phyloP scores from a whole-genome alignment of 2,329 filamentous ascomycete species.

The Xylaria sp. region DNA sequence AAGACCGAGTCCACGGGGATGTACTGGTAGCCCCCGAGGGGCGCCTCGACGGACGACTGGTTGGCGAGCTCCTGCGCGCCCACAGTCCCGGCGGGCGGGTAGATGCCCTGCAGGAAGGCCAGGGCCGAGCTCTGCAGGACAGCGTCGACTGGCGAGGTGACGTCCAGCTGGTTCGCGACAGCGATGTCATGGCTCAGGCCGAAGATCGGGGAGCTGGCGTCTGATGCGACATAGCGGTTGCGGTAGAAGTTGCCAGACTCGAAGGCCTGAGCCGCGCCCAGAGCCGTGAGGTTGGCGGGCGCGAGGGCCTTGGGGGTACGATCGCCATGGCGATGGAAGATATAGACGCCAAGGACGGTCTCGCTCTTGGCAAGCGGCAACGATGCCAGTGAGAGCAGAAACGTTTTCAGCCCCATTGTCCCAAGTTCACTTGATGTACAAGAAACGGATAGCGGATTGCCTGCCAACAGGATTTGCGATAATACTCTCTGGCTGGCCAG shows the following conservation, averaged over 20 bases:
- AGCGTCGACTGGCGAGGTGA: conserved; percentile 72
- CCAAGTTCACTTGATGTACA: background rate
- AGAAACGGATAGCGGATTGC: background rate
- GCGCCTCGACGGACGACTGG: conserved; percentile 65
- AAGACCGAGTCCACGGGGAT: conserved; percentile 70
- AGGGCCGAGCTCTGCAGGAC: conserved; percentile 81
- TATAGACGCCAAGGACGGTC: conserved; percentile 78
- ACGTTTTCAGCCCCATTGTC: conserved; percentile 45
- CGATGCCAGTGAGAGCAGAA: conserved; percentile 46
- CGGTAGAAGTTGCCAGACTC: conserved; percentile 76
- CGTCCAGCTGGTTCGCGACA: conserved; percentile 69
- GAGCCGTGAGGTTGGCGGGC: conserved; percentile 73
- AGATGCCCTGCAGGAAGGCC: conserved; percentile 83
- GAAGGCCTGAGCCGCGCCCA: conserved; percentile 78
- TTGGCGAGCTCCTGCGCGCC: conserved; percentile 69
- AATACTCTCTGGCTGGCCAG: background rate
- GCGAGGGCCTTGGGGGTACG: conserved; percentile 76
- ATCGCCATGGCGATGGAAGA: conserved; percentile 91
- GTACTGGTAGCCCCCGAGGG: conserved; percentile 81
- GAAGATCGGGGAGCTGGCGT: conserved; percentile 62
- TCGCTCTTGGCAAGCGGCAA: conserved; percentile 52
- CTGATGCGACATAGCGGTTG: conserved; percentile 68
- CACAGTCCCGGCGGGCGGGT: conserved; percentile 69
- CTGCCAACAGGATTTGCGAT: background rate
- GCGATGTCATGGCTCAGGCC: conserved; percentile 69